phyloP scores from a whole-genome alignment of 257 asterid species.

The Nicotiana obtusifolia region DNA sequence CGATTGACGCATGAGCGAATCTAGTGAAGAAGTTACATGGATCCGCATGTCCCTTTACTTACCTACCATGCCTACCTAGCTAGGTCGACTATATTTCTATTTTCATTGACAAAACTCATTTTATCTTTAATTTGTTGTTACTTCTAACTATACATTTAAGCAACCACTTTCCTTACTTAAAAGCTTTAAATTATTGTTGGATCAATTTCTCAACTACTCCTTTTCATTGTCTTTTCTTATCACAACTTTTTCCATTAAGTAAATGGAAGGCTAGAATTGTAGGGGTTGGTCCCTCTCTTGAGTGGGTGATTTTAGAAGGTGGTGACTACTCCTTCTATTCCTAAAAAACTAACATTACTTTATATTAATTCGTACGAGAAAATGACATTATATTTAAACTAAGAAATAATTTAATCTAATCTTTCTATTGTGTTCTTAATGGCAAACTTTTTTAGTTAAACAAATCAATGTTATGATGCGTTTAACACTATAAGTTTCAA shows the following conservation, averaged over 20 bases:
- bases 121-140: not conserved
- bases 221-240: not conserved
- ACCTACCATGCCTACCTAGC: not conserved
- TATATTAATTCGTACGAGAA: too few species aligned
- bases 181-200: not conserved
- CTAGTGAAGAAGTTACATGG: too few species aligned
- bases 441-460: too few species aligned
- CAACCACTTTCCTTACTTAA: not conserved
- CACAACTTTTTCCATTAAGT: not conserved
- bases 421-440: too few species aligned
- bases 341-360: not conserved
- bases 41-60: not conserved
- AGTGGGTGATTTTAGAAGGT: not conserved
- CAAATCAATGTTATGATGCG: not conserved
- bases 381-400: not conserved
- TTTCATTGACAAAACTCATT: not conserved
- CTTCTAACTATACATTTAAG: too few species aligned
- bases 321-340: not conserved
- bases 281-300: not conserved
- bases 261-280: not conserved
- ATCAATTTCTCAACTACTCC: slow-evolving; percentile 1
- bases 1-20: not conserved
- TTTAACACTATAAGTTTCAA: not conserved
- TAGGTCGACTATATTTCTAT: not conserved
- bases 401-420: not conserved